Evolutionary conservation across 2,329 filamentous ascomycete genomes (phyloP).

Genomic region (Grosmannia serpens): DNA sequence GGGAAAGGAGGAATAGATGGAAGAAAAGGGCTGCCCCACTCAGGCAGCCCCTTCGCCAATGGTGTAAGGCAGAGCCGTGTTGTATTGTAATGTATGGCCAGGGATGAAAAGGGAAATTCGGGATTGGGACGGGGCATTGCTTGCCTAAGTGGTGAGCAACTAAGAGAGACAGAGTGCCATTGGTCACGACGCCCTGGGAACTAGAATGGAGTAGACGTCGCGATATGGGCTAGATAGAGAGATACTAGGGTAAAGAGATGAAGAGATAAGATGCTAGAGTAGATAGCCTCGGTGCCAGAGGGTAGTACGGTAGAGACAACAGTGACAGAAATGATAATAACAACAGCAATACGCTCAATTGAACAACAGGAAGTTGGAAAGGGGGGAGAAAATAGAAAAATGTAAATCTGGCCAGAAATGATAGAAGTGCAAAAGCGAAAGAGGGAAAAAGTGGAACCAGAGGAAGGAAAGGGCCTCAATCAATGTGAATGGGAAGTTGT

Average conservation of each 20-base stretch:
- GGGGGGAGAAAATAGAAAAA: not conserved
- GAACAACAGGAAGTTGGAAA: not conserved
- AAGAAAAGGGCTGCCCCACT: conserved; percentile 6
- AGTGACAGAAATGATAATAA: not conserved
- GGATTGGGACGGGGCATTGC: not conserved
- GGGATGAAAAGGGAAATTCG: not conserved
- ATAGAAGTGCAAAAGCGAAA: not conserved
- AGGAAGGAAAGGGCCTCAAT: conserved; percentile 1
- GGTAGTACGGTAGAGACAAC: not conserved
- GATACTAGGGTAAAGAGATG: not conserved
- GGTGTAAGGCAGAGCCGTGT: not conserved
- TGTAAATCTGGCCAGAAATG: not conserved
- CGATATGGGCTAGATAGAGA: not conserved
- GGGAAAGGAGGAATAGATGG: not conserved
- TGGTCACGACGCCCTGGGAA: not conserved
- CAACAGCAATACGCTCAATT: not conserved
- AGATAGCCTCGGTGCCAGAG: not conserved
- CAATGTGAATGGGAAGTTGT: conserved; percentile 3
- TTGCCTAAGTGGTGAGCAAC: not conserved
- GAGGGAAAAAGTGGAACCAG: not conserved
- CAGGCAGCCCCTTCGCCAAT: conserved; percentile 7
- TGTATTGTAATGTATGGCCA: not conserved
- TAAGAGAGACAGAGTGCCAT: not conserved
- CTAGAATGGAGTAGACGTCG: too few relatives aligned
- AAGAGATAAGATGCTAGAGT: not conserved